Evolutionary conservation across 768 basidiomycete species (phyloP), one percentile per base, ranked within the genome.

Genomic region (Psilocybe sp.): DNA sequence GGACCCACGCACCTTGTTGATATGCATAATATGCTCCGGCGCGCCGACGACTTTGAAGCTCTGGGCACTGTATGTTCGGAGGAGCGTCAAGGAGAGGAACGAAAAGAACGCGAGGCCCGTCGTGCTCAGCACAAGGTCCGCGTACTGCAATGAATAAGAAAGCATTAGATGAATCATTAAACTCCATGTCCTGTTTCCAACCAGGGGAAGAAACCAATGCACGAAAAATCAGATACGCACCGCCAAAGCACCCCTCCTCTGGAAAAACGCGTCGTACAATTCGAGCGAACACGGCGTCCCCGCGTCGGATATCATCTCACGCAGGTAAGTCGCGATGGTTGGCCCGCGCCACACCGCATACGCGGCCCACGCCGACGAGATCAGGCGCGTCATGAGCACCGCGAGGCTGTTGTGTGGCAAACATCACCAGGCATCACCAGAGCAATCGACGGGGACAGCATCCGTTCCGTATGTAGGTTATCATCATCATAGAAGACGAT

Each of bases 1-100:
- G 14, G 8, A 40, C 46, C 43, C 12, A 54, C 63, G 37, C 44
- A 77, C 80, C 61, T 73, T 74, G 67, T 82, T 74, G 48, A 83
- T 72, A 1, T 72, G 69, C 54, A 74, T 68, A 53, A 85, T 67
- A 20, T 74, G 69, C 18, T 66, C 62, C 1, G 80, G 79, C 0
- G 81, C 79, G 1, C 82, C 81, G 18, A 80, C 74, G 46, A 71
- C 74, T 51, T 71, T 77, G 62, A 83, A 75, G 0, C 77, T 74
- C 16, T 75, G 70, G 1, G 64, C 63, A 42, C 63, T 74, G 64
- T 79, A 83, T 1, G 69, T 60, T 78, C 78, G 46, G 14, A 38
- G 15, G 3, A 84, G 68, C 16, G 64, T 68, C 67, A 69, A 72
- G 3, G 79, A 80, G 2, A 82, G 62, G 52, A 67, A 74, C 4